Base-by-base conservation (phyloP, 371 early-diverging fungal genomes). In the Paraphysoderma sedebokerense region DNA sequence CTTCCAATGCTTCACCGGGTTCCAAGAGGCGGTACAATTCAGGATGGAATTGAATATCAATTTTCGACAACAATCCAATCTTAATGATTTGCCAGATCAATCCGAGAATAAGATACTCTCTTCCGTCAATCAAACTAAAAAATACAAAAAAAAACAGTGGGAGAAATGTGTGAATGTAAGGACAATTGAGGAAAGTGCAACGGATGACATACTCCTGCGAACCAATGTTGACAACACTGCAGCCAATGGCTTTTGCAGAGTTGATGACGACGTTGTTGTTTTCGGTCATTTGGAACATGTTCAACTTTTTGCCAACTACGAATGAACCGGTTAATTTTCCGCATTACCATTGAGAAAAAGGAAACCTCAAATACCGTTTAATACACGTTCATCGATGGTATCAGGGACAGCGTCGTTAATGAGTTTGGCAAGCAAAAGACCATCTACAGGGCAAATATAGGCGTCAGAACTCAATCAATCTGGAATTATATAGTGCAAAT, bases 71-170 rank as follows among this genome's bases (percentile, higher is more conserved):
- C 53, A 93, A 68, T 53, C 92, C 92, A 39, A 89, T 86, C 66
- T 93, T 93, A 70, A 95, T 91, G 54, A 95, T 92, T 58, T 95
- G 95, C 96, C 96, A 96, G 51, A 95, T 82, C 20, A 96, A 70
- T 8, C 96, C 97, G 49, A 96, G 70, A 53, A 93, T 81, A 57
- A 96, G 70, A 59, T 91, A 87, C 66, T 90, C 90, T 44, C 89
- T 70, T 29, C 86, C 92, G 59, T 93, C 91, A 44, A 89, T 85
- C 48, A 96, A n/a, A n/a, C n/a, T n/a, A n/a, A n/a, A n/a, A n/a
- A n/a, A n/a, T n/a, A n/a, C n/a, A n/a, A n/a, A n/a, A n/a, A n/a
- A n/a, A n/a, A n/a, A n/a, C n/a, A n/a, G n/a, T n/a, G n/a, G n/a
- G n/a, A n/a, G n/a, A n/a, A n/a, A n/a, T n/a, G n/a, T n/a, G n/a